Evolutionary conservation across 2,329 filamentous ascomycete genomes (phyloP).

Genomic region (Thielaviopsis populi): DNA sequence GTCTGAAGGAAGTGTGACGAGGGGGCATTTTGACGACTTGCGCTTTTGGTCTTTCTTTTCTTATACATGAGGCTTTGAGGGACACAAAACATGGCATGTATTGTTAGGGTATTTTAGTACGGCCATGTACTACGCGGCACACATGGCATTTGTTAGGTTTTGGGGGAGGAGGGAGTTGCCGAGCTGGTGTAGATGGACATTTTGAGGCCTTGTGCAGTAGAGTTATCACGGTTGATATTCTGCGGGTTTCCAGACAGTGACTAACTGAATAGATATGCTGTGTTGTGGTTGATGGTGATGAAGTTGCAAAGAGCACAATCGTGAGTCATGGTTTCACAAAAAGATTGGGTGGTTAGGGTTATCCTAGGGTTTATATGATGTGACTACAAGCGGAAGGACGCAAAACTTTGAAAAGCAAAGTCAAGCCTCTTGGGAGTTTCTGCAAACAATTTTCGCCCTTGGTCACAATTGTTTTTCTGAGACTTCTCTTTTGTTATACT

Average conservation of each 20-base stretch:
- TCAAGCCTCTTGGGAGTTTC: neutral
- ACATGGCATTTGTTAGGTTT: neutral
- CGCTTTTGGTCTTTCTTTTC: neutral
- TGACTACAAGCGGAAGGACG: neutral
- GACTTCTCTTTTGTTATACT: neutral
- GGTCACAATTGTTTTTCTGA: neutral
- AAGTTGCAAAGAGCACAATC: neutral
- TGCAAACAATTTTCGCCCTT: neutral
- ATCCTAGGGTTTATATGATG: neutral
- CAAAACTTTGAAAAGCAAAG: neutral
- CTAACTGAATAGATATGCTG: neutral
- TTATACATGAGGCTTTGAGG: neutral
- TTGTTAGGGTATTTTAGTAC: conserved; percentile 3
- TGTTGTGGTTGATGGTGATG: neutral
- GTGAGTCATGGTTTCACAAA: neutral
- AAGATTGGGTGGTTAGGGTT: neutral
- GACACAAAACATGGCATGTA: neutral
- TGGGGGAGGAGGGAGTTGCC: neutral
- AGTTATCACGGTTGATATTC: neutral
- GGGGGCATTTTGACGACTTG: neutral
- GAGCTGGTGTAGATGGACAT: neutral
- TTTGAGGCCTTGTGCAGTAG: neutral
- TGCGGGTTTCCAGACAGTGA: neutral
- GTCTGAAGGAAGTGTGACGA: neutral
- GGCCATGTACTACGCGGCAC: neutral